A percentile compares a stretch with the other conserved stretches of the same genome.
Evolutionary conservation across 148 eudicot genomes (phyloP).

Genomic region (Silene latifolia): DNA sequence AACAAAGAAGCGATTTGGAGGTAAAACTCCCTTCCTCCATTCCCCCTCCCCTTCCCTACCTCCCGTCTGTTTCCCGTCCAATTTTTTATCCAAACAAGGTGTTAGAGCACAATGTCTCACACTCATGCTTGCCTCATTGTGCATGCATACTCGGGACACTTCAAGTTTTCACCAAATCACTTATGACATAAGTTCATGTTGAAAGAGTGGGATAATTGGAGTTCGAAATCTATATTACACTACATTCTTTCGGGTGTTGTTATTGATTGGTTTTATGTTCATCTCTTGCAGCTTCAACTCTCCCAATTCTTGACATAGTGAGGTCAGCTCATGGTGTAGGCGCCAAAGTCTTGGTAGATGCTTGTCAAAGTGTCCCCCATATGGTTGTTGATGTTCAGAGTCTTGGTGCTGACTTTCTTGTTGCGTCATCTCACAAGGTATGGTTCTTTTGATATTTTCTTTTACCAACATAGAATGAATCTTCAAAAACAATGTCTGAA

Average conservation of each 20-base stretch:
- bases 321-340: conserved; percentile 85
- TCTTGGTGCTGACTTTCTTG: conserved; percentile 90
- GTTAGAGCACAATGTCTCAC: too few species aligned
- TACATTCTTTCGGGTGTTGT: neutral
- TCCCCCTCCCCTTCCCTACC: too few species aligned
- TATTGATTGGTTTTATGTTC: conserved; percentile 5
- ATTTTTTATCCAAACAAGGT: too few species aligned
- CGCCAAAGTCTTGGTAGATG: conserved; percentile 91
- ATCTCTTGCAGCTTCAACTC: conserved; percentile 65
- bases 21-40: too few species aligned
- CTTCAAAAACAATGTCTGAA: conserved; percentile 43
- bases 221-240: conserved; percentile 7
- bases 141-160: neutral
- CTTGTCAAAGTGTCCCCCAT: conserved; percentile 99
- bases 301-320: conserved; percentile 74
- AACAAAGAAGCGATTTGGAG: too few species aligned
- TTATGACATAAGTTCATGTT: conserved; percentile 1
- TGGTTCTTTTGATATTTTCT: conserved; percentile 26
- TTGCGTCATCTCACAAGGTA: conserved; percentile 99
- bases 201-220: conserved; percentile 2
- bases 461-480: conserved; percentile 16
- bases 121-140: neutral
- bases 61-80: too few species aligned
- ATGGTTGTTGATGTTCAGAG: conserved; percentile 91
- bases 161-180: neutral